Conservation (phyloP, 805 yeast genomes). For the Spathaspora hagerdaliae region DNA sequence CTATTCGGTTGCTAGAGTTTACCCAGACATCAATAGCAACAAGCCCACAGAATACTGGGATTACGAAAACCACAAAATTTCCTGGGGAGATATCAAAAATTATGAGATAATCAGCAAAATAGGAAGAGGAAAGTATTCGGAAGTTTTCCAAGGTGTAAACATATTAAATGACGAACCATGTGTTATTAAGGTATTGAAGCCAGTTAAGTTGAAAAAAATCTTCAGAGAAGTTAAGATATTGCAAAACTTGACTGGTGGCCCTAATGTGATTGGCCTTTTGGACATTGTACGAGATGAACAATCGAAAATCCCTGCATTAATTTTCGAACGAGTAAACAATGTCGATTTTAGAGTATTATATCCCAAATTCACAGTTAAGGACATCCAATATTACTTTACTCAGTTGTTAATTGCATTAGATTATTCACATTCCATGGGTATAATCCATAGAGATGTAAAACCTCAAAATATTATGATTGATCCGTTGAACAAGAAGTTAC, state of each 20-base stretch:
- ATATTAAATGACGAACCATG: slow-evolving; percentile 57
- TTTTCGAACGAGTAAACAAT: slow-evolving; percentile 82
- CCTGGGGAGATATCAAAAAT: slow-evolving; percentile 41
- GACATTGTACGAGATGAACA: slow-evolving; percentile 82
- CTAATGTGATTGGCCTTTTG: slow-evolving; percentile 70
- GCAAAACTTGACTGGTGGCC: slow-evolving; percentile 81
- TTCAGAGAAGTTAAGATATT: slow-evolving; percentile 84
- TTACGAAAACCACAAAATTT: slow-evolving; percentile 57
- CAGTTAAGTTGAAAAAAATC: slow-evolving; percentile 88
- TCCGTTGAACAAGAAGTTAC: slow-evolving; percentile 61
- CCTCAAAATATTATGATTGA: slow-evolving; percentile 97
- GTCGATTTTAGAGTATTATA: slow-evolving; percentile 79
- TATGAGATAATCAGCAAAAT: slow-evolving; percentile 80
- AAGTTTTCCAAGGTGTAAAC: slow-evolving; percentile 84
- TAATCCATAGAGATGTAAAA: slow-evolving; percentile 93
- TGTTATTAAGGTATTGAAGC: slow-evolving; percentile 87
- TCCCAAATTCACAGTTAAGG: slow-evolving; percentile 69
- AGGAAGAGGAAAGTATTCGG: slow-evolving; percentile 94
- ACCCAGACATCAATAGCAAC: slow-evolving; percentile 66
- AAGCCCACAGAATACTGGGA: slow-evolving; percentile 82
- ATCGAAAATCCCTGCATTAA: slow-evolving; percentile 78
- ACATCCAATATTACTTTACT: slow-evolving; percentile 78
- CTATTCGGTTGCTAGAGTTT: slow-evolving; percentile 47
- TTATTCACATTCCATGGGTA: slow-evolving; percentile 90
- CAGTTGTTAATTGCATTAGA: slow-evolving; percentile 81